phyloP scores from a whole-genome alignment of 208 protist species.

The Leptomonas pyrrhocoris region DNA sequence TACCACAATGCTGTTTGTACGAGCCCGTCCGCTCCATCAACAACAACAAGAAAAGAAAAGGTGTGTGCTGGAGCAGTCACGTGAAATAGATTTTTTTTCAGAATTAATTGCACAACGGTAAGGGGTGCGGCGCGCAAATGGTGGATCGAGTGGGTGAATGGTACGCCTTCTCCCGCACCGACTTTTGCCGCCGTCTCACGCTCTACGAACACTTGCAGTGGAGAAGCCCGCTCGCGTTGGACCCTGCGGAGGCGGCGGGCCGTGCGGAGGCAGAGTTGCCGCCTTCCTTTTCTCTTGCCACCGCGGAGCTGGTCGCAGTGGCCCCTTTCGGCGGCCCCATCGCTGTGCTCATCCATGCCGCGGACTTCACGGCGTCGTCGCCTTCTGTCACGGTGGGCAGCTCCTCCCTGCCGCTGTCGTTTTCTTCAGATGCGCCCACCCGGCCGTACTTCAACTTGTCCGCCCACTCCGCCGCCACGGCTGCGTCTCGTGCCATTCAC shows the following conservation, averaged over 20 bases:
- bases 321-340: conserved; percentile 53
- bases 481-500: conserved; percentile 10
- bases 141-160: conserved; percentile 56
- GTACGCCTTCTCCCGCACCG: conserved; percentile 47
- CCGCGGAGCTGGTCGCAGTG: conserved; percentile 9
- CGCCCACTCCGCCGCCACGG: conserved; percentile 12
- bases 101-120: too few species aligned
- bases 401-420: not conserved
- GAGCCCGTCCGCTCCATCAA: too few species aligned
- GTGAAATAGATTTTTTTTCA: too few species aligned
- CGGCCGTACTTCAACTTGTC: conserved; percentile 19
- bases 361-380: not conserved
- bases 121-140: too few species aligned
- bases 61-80: too few species aligned
- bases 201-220: conserved; percentile 47
- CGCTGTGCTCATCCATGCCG: conserved; percentile 19
- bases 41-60: not conserved
- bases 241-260: not conserved
- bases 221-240: not conserved
- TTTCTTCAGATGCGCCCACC: not conserved
- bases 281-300: conserved; percentile 11
- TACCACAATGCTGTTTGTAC: too few species aligned
- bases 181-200: conserved; percentile 44
- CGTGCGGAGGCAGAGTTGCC: too few species aligned
- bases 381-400: not conserved